These are phyloP conservation scores for Cordyceps pruinosa DNA, from an alignment of 2,329 filamentous ascomycete genomes.

Conservation along the genomic window DNA sequence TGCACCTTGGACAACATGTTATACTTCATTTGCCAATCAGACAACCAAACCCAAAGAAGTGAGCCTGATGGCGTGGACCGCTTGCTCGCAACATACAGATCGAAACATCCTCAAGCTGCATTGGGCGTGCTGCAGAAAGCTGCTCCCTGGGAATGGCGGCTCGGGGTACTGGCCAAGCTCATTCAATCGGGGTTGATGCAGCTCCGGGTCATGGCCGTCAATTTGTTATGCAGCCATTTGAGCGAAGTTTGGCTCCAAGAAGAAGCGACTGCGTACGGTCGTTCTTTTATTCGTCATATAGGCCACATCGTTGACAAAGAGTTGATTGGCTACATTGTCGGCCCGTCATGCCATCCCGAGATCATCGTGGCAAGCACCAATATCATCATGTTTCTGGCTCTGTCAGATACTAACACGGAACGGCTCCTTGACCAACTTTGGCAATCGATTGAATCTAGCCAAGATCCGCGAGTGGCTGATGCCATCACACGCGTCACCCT, in stretches of 20 bases:
- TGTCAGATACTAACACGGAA: conserved; percentile 65
- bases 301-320: conserved; percentile 55
- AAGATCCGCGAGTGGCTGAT: conserved; percentile 77
- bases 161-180: conserved; percentile 61
- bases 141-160: conserved; percentile 59
- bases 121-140: conserved; percentile 34
- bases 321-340: conserved; percentile 79
- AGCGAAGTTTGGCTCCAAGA: conserved; percentile 57
- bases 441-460: conserved; percentile 72
- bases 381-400: conserved; percentile 78
- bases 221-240: conserved; percentile 65
- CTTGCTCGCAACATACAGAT: conserved; percentile 20
- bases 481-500: conserved; percentile 64
- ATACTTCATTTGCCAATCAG: conserved; percentile 20
- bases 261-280: conserved; percentile 38
- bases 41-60: conserved; percentile 15
- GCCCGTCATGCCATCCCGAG: conserved; percentile 86
- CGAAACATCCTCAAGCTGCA: conserved; percentile 30
- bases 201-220: conserved; percentile 70
- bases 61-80: background rate
- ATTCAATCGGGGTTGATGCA: conserved; percentile 87
- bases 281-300: conserved; percentile 56
- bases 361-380: conserved; percentile 76
- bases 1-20: conserved; percentile 38
- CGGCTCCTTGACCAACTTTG: conserved; percentile 75